Evolutionary conservation across 164 flowering plant species (phyloP), one percentile per base, ranked within the genome.

Genomic region (Euptelea pleiosperma): DNA sequence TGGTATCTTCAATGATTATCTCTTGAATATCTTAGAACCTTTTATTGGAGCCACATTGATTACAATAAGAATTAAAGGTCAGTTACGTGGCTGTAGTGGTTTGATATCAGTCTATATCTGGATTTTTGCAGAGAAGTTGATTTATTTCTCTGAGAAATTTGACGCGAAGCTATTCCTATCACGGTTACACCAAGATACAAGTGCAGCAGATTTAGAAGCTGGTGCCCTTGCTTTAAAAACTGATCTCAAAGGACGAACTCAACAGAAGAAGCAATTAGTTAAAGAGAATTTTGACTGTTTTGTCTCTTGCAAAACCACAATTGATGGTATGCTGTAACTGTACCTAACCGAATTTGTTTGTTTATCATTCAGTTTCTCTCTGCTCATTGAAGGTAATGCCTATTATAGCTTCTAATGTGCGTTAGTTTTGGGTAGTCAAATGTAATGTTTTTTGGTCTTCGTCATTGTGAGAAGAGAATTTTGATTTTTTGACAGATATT

Each of bases 201-300:
- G 70, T 65, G 89, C 95, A 44, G 93, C 93, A 60, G 97, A 94
- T 64, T 60, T 94, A 65, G 99, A 94, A 75, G 79, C 80, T 63
- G 97, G 99, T 55, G 92, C 90, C 48, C 82, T 85, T 74, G 89
- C 89, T 59, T 69, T 94, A 58, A 94, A 89, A 76, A 81, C 75
- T 65, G 99, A 94, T 70, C 85, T 91, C 11, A 77, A 77, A 73
- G 96, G 99, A 55, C 81, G 97, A 37, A 94, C 93, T 52, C 87
- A 81, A 58, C 96, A 91, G 69, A 88, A 78, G 67, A 94, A 94
- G 69, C 89, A 82, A 53, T 76, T 94, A 77, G 99, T 94, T 46
- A 94, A 94, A 71, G 97, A 94, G 65, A 94, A 94, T 65, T 94
- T 94, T 75, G 99, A 94, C 66, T 94, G 99, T 75, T 94, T 94